A percentile compares a stretch with the other conserved stretches of the same genome.
phyloP scores from a whole-genome alignment of 179 eudicot species.

The Patellifolia procumbens region DNA sequence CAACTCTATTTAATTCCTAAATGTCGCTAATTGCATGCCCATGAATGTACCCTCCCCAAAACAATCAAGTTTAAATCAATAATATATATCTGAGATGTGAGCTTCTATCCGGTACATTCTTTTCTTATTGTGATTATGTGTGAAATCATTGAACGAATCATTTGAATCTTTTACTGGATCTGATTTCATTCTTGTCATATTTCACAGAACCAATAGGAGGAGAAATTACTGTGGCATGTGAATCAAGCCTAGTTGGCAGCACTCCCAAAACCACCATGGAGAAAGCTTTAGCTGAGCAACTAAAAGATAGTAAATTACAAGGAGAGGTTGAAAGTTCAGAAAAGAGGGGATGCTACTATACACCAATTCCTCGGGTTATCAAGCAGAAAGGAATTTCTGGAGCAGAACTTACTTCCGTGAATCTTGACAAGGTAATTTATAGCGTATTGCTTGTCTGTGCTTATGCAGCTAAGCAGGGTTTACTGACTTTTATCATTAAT shows the following conservation, averaged over 20 bases:
- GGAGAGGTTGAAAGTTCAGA: slow-evolving; percentile 41
- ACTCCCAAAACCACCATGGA: slow-evolving; percentile 64
- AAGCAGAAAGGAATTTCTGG: slow-evolving; percentile 77
- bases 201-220: slow-evolving; percentile 87
- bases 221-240: slow-evolving; percentile 70
- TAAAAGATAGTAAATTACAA: slow-evolving; percentile 52
- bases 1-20: not conserved
- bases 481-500: slow-evolving; percentile 9
- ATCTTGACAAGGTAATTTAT: slow-evolving; percentile 74
- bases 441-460: not conserved
- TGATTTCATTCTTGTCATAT: slow-evolving; percentile 17
- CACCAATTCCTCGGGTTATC: slow-evolving; percentile 68
- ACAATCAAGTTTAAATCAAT: not conserved
- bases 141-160: not conserved
- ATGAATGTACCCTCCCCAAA: not conserved
- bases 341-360: slow-evolving; percentile 73
- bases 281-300: slow-evolving; percentile 70
- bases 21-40: not conserved
- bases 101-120: not conserved
- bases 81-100: not conserved
- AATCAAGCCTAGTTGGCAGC: slow-evolving; percentile 51
- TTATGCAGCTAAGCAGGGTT: not conserved
- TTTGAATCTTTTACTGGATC: slow-evolving; percentile 4
- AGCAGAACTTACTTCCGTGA: slow-evolving; percentile 73
- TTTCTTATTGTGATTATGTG: not conserved